phyloP scores from a whole-genome alignment of 2,329 filamentous ascomycete species.

The Passalora sequoiae region DNA sequence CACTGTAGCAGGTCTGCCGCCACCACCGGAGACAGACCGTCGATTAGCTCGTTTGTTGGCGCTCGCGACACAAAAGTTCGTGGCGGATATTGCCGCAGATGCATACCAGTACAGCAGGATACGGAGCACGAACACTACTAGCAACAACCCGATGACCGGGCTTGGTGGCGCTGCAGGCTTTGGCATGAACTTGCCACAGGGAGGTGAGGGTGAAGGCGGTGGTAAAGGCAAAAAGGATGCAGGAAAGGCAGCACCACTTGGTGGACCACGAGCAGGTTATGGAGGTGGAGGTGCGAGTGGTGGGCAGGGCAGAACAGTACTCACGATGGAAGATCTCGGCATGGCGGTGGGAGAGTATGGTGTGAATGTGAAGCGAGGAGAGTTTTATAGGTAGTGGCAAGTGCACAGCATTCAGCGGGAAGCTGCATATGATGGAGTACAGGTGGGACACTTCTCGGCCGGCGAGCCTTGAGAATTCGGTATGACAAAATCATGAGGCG shows the following conservation, averaged over 20 bases:
- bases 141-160: slow-evolving; percentile 86
- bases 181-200: slow-evolving; percentile 54
- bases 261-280: slow-evolving; percentile 50
- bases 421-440: slow-evolving; percentile 9
- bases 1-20: slow-evolving; percentile 88
- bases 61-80: slow-evolving; percentile 97
- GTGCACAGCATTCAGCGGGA: slow-evolving; percentile 1
- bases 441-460: slow-evolving; percentile 14
- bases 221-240: slow-evolving; percentile 44
- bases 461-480: slow-evolving; percentile 20
- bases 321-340: slow-evolving; percentile 97
- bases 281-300: slow-evolving; percentile 84
- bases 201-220: slow-evolving; percentile 51
- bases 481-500: background rate
- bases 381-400: slow-evolving; percentile 74
- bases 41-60: slow-evolving; percentile 89
- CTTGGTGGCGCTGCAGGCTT: slow-evolving; percentile 71
- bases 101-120: slow-evolving; percentile 98
- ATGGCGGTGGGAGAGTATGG: slow-evolving; percentile 98
- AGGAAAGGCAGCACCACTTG: slow-evolving; percentile 40
- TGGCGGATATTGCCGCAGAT: slow-evolving; percentile 93
- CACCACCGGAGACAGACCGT: slow-evolving; percentile 82
- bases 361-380: slow-evolving; percentile 92
- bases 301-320: slow-evolving; percentile 82
- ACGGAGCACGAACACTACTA: slow-evolving; percentile 82